Evolutionary conservation across 2,329 filamentous ascomycete species (phyloP), one percentile per base, ranked within the genome.

Genomic region (Arthrobotrys pseudoclavata): DNA sequence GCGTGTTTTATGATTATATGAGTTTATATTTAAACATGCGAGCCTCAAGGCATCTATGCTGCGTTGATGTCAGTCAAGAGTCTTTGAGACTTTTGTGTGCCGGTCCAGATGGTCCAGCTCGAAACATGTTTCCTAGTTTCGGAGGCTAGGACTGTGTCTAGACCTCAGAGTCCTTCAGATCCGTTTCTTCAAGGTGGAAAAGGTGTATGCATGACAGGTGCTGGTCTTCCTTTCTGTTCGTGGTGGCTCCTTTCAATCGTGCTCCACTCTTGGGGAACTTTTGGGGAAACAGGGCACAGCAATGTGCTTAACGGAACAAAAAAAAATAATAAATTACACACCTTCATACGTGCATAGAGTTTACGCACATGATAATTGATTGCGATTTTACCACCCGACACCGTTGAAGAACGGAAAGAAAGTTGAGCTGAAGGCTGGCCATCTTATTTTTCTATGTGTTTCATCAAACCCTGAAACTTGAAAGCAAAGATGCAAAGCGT

Each of bases 381-480:
- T 57, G 42, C 29, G 31, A 67, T 53, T 29, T 53, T 31, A 62
- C 63, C 70, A 47, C 55, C 24, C 53, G 70, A 22, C 18, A 29
- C 70, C 70, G 70, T 63, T 47, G 53, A 47, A 4, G 29, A 15
- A 47, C 60, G 72, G 72, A 64, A 18, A 48, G 18, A 45, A 60
- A 62, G 15, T 18, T 55, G 42, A 55, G 34, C 53, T 53, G 37
- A 42, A 29, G 50, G 45, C 52, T 37, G 50, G 18, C 29, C 52
- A 57, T 7, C 31, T n/a, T 12, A 15, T 4, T 29, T 70, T 18
- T 47, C 47, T 50, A 20, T 50, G 50, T 67, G 74, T 77, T 77
- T 77, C 74, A 77, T 60, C 42, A 34, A 26, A 61, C 61, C 29
- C 47, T 71, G 74, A 77, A 77, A 77, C 74, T 10, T 3, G 34